Percentiles rank a stretch among this genome's conserved stretches.
Evolutionary conservation across 768 basidiomycete species (phyloP).

Genomic region (Lactarius vividus): DNA sequence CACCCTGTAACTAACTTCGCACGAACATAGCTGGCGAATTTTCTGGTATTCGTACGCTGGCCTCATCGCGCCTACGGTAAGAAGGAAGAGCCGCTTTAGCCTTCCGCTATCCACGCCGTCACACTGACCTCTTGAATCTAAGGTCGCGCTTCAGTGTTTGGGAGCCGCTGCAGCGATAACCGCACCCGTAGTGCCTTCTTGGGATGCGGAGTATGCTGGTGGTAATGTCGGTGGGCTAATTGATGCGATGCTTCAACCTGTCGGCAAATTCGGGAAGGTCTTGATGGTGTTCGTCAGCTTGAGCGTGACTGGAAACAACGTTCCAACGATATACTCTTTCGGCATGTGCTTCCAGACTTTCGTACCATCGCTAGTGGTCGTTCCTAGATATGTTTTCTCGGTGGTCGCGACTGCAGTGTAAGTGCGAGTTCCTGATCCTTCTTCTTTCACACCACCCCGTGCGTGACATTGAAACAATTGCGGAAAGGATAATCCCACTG

Average conservation of each 20-base stretch:
- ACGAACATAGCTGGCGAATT: slow-evolving; percentile 48
- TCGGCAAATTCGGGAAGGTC: slow-evolving; percentile 66
- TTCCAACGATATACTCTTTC: slow-evolving; percentile 79
- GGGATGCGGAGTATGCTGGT: slow-evolving; percentile 51
- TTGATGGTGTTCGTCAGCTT: slow-evolving; percentile 71
- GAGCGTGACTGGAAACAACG: slow-evolving; percentile 76
- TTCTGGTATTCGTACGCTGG: slow-evolving; percentile 66
- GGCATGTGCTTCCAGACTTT: slow-evolving; percentile 71
- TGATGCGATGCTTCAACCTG: slow-evolving; percentile 57
- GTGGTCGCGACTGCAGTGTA: slow-evolving; percentile 65
- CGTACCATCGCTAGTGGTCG: slow-evolving; percentile 51
- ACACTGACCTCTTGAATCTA: background rate
- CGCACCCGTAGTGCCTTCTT: slow-evolving; percentile 51
- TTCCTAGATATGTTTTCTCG: slow-evolving; percentile 71
- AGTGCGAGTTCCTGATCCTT: slow-evolving; percentile 30
- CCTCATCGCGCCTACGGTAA: slow-evolving; percentile 59
- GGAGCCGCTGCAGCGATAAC: slow-evolving; percentile 67
- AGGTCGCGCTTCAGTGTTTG: slow-evolving; percentile 49
- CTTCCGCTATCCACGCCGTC: slow-evolving; percentile 14
- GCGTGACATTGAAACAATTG: background rate
- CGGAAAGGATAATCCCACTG: slow-evolving; percentile 57
- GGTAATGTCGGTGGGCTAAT: slow-evolving; percentile 63
- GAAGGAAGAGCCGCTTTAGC: slow-evolving; percentile 33
- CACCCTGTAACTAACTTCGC: background rate
- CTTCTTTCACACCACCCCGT: background rate